Evolutionary conservation across 2,329 filamentous ascomycete genomes (phyloP), one percentile per base, ranked within the genome.

Genomic region (Ilyonectria sp.): DNA sequence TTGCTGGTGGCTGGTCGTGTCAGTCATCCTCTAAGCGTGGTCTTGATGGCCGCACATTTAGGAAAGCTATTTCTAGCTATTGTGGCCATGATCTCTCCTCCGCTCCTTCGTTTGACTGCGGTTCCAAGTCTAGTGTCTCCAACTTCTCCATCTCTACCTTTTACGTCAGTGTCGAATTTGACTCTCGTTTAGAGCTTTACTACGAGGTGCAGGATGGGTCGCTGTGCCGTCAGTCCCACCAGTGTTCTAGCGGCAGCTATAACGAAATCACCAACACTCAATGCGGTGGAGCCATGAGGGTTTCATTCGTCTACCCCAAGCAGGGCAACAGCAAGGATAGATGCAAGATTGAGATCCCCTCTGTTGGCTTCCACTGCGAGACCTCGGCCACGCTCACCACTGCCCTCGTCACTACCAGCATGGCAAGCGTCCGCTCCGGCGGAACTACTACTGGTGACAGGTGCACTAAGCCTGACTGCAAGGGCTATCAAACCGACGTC

Each of bases 281-380:
- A 87, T 98, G 95, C 80, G 95, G 94, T 89, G 95, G 95, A 82
- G 95, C 95, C 71, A 94, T 88, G 79, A 91, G 90, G 65, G 94
- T 98, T 68, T 90, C 89, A 61, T 91, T 98, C 79, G 82, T 90
- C 79, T 90, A 86, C 81, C 87, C 88, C 70, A 81, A 88, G 65
- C 89, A 91, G 78, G 80, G 86, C 69, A 86, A 87, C 76, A 78
- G 66, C 63, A 86, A 89, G 79, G 82, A 86, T 54, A 83, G 82
- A 75, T 96, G 93, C 85, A 86, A 87, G 74, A 87, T 97, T 75
- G 90, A 91, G 75, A 88, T 96, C 75, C 92, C 93, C 35, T 60
- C 47, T 10, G 37, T 40, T 44, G 54, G 60, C 57, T 23, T 40
- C 52, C 35, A n/a, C 26, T 46, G 49, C 49, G 5, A 68, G 49